Percentiles rank a stretch among this genome's conserved stretches.
phyloP scores from a whole-genome alignment of 2,329 filamentous ascomycete genomes.

The Aspergillus jensenii region DNA sequence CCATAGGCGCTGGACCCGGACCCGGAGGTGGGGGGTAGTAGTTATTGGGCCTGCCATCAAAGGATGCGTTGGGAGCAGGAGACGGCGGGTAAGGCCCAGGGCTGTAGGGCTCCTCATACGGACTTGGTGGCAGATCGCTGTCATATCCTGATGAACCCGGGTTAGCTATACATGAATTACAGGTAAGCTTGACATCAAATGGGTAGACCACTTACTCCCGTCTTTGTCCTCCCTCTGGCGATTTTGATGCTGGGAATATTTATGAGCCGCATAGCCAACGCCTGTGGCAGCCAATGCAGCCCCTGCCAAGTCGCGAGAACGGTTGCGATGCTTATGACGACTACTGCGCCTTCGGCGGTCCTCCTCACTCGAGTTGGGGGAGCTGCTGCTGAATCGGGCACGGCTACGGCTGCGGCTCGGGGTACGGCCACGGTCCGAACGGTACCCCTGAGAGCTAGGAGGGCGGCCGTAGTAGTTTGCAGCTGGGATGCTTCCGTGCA shows the following conservation, averaged over 20 bases:
- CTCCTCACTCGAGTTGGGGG: constrained; percentile 37
- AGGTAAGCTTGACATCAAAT: background rate
- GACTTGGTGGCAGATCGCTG: constrained; percentile 33
- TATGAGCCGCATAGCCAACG: constrained; percentile 57
- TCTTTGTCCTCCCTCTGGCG: constrained; percentile 56
- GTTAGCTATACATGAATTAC: constrained; percentile 1
- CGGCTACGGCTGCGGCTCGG: constrained; percentile 47
- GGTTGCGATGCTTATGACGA: constrained; percentile 36
- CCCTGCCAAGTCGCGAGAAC: constrained; percentile 49
- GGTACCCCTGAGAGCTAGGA: constrained; percentile 37
- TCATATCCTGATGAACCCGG: constrained; percentile 26
- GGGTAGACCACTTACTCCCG: constrained; percentile 40
- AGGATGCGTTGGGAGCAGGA: constrained; percentile 32
- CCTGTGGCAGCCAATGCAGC: constrained; percentile 59
- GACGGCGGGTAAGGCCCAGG: constrained; percentile 39
- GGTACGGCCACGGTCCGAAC: constrained; percentile 45
- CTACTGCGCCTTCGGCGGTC: constrained; percentile 31
- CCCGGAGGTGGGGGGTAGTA: constrained; percentile 47
- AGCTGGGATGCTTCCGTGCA: constrained; percentile 54
- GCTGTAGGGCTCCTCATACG: constrained; percentile 44
- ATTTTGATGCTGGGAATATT: constrained; percentile 57
- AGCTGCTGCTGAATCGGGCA: constrained; percentile 34
- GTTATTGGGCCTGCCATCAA: constrained; percentile 40
- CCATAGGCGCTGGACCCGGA: constrained; percentile 17
- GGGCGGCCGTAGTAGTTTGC: constrained; percentile 49